Percentiles rank a stretch among this genome's conserved stretches.
phyloP scores from a whole-genome alignment of 129 eudicot genomes.

The Lactuca saligna region DNA sequence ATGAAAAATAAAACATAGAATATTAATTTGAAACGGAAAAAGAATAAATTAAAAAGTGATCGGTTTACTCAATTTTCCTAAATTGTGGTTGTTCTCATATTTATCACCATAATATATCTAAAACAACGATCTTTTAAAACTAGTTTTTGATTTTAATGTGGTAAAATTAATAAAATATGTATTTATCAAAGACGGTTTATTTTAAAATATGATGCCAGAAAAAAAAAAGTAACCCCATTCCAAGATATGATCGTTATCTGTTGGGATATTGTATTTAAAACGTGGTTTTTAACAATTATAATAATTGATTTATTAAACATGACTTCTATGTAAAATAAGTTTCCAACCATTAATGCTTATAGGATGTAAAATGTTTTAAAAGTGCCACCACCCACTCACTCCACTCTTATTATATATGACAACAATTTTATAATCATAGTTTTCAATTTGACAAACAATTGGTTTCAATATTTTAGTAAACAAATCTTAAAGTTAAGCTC shows the following conservation, averaged over 20 bases:
- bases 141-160: no score
- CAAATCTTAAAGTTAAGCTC: background rate
- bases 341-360: background rate
- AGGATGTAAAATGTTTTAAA: background rate
- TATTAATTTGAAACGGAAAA: no score
- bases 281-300: background rate
- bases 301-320: no score
- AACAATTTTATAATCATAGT: no score
- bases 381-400: background rate
- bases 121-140: no score
- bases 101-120: no score
- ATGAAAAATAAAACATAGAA: no score
- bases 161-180: no score
- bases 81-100: no score
- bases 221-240: background rate
- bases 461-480: background rate
- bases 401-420: background rate
- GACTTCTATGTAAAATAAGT: background rate
- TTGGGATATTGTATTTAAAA: background rate
- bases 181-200: no score
- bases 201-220: background rate
- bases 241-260: background rate
- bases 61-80: no score
- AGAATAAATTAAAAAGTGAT: no score
- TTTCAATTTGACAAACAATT: background rate